Evolutionary conservation across 208 protist species (phyloP).

Genomic region (Porcisia hertigi): DNA sequence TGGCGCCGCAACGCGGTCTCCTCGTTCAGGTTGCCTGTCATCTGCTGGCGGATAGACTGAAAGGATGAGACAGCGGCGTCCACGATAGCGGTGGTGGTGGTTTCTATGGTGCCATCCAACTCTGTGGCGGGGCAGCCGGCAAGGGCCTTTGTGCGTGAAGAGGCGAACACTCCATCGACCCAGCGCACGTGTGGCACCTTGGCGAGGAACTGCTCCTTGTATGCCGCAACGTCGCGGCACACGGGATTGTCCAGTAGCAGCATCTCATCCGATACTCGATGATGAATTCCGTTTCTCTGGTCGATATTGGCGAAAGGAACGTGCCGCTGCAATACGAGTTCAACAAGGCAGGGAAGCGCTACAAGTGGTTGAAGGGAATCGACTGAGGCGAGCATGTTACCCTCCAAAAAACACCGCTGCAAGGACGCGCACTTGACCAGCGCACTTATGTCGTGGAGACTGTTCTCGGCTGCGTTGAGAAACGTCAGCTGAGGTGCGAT

Average conservation of each 20-base stretch:
- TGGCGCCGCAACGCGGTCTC: conserved; percentile 1
- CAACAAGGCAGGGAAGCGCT: conserved; percentile 38
- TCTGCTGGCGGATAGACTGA: background rate
- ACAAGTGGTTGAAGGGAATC: conserved; percentile 40
- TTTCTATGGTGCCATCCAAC: background rate
- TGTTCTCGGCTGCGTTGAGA: conserved; percentile 78
- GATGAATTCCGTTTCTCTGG: background rate
- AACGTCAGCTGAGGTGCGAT: conserved; percentile 50
- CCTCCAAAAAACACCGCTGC: conserved; percentile 50
- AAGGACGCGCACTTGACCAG: conserved; percentile 40
- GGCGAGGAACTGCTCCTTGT: conserved; percentile 27
- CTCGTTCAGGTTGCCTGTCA: background rate
- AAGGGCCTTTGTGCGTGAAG: conserved; percentile 1
- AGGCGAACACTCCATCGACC: conserved; percentile 50
- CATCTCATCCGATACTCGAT: conserved; percentile 3
- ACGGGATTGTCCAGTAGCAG: conserved; percentile 82
- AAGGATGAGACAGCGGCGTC: background rate
- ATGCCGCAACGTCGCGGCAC: conserved; percentile 42
- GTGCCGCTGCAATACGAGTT: conserved; percentile 46
- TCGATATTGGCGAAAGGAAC: conserved; percentile 35
- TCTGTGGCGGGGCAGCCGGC: background rate
- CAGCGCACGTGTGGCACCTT: conserved; percentile 46
- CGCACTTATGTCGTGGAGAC: conserved; percentile 37
- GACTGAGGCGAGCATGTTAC: conserved; percentile 58
- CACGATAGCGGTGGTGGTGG: background rate